These are phyloP conservation scores for Lactarius tabidus DNA, from an alignment of 768 basidiomycete genomes.

Conservation along the genomic window DNA sequence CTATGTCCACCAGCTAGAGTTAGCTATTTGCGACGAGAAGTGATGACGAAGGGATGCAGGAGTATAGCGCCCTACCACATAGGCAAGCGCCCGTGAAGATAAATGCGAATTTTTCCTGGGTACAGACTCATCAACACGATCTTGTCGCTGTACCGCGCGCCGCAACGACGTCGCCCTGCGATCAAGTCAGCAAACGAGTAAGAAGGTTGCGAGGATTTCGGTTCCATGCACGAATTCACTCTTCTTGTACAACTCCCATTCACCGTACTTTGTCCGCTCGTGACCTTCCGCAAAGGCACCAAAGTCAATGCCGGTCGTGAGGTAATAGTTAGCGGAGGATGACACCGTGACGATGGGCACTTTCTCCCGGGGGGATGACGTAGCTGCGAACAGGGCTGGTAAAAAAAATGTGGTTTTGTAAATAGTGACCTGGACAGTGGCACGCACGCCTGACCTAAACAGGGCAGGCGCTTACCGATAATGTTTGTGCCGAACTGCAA, in stretches of 20 bases:
- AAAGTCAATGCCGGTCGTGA: conserved; percentile 36
- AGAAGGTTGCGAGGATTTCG: too few relatives aligned
- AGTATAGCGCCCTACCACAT: neutral
- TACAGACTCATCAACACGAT: too few relatives aligned
- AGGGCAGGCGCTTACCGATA: too few relatives aligned
- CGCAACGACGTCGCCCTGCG: too few relatives aligned
- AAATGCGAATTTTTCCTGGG: too few relatives aligned
- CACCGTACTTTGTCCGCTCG: conserved; percentile 23
- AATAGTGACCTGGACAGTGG: conserved; percentile 57
- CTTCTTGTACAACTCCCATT: neutral
- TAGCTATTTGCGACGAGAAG: neutral
- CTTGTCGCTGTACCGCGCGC: too few relatives aligned
- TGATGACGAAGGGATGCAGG: neutral
- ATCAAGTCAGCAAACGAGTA: too few relatives aligned
- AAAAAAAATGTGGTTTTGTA: conserved; percentile 51
- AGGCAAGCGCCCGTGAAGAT: too few relatives aligned
- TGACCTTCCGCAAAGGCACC: conserved; percentile 35
- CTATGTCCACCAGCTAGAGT: too few relatives aligned
- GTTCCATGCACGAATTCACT: conserved; percentile 41
- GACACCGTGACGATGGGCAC: conserved; percentile 47
- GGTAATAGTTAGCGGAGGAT: conserved; percentile 38
- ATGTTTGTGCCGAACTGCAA: conserved; percentile 57
- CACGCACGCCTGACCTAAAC: too few relatives aligned
- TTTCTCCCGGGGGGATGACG: conserved; percentile 38
- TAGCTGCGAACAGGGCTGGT: conserved; percentile 42